Conservation (phyloP, 257 asterid genomes). For the Plantago elongata region DNA sequence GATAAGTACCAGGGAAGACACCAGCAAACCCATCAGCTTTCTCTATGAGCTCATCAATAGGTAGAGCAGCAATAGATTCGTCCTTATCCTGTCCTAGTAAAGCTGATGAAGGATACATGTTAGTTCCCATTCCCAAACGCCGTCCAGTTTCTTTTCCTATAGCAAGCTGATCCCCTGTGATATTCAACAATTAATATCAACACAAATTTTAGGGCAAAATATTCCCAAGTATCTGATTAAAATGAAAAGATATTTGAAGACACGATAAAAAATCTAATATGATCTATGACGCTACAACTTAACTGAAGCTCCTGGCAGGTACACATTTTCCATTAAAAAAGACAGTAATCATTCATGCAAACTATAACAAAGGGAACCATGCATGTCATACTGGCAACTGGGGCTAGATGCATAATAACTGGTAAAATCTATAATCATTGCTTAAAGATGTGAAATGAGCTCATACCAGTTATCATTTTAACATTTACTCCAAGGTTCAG, state of each 20-base stretch:
- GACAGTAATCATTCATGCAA: too few relatives aligned
- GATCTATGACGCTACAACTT: too few relatives aligned
- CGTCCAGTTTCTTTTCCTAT: slow-evolving; percentile 98
- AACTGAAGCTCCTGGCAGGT: too few relatives aligned
- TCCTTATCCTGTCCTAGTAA: slow-evolving; percentile 92
- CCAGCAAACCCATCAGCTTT: slow-evolving; percentile 99
- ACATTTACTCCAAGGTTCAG: slow-evolving; percentile 87
- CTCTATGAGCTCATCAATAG: slow-evolving; percentile 93
- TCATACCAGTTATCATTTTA: slow-evolving; percentile 84
- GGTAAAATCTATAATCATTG: background rate
- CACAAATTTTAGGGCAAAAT: background rate
- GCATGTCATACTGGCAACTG: too few relatives aligned
- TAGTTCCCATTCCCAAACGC: slow-evolving; percentile 97
- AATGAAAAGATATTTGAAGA: background rate
- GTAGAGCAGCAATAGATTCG: slow-evolving; percentile 86
- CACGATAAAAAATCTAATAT: too few relatives aligned
- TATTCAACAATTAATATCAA: slow-evolving; percentile 10
- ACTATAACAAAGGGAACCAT: too few relatives aligned
- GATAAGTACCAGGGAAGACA: slow-evolving; percentile 78
- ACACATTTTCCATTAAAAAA: too few relatives aligned
- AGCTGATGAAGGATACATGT: slow-evolving; percentile 98
- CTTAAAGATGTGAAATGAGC: slow-evolving; percentile 8
- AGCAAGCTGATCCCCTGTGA: slow-evolving; percentile 91
- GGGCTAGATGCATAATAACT: too few relatives aligned
- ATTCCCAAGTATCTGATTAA: background rate